Percentiles rank a stretch among this genome's conserved stretches.
Evolutionary conservation across 2,329 filamentous ascomycete species (phyloP).

Genomic region (Colletotrichum sp.): DNA sequence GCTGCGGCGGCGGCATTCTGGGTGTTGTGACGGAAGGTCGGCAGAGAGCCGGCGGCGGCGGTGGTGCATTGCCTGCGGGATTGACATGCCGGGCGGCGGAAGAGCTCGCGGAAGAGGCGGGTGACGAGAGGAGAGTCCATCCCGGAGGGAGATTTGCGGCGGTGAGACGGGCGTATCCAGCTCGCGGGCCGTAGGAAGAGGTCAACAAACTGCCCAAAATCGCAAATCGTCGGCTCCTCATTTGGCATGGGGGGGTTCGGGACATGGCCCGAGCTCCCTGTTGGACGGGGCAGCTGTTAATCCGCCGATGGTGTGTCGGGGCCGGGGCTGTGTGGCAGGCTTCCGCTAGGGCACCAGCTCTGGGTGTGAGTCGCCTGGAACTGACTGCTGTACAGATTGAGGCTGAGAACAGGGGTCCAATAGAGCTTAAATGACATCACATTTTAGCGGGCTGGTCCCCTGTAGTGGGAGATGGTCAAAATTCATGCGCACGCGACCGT

Average conservation of each 20-base stretch:
- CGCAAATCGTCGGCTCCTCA: constrained; percentile 11
- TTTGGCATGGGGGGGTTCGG: not conserved
- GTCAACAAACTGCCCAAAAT: constrained; percentile 7
- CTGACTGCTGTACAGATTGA: not conserved
- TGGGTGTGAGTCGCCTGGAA: not conserved
- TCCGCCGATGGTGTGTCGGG: not conserved
- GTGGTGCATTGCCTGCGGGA: constrained; percentile 43
- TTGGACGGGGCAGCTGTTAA: constrained; percentile 19
- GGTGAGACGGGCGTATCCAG: not conserved
- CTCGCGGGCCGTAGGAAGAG: constrained; percentile 15
- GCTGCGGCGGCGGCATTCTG: constrained; percentile 2
- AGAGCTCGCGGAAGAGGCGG: constrained; percentile 84
- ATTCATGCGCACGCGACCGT: not conserved
- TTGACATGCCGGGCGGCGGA: constrained; percentile 73
- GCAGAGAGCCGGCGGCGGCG: constrained; percentile 22
- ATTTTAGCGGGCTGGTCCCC: constrained; percentile 7
- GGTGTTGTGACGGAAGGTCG: not conserved
- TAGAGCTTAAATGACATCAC: constrained; percentile 16
- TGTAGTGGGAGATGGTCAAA: not conserved
- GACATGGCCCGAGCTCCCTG: constrained; percentile 28
- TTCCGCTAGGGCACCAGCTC: not conserved
- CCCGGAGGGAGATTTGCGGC: constrained; percentile 7
- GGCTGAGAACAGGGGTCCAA: constrained; percentile 11
- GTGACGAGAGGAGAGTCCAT: constrained; percentile 86
- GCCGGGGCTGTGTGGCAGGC: not conserved